Base-by-base conservation (phyloP, 305 asterid species). In the Fraxinus velutina region DNA sequence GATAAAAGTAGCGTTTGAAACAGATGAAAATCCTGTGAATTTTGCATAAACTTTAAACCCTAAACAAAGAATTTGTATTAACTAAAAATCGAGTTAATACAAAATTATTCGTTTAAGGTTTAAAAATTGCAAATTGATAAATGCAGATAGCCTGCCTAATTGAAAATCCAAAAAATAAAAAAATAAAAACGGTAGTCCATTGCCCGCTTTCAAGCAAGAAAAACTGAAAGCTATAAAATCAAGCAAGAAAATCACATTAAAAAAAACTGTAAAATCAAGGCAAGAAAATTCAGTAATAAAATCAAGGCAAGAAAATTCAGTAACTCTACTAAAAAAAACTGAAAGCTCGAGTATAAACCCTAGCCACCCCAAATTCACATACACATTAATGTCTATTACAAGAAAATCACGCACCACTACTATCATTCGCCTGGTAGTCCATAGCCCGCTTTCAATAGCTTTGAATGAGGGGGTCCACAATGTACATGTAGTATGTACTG, bases 351-450 rank as follows among this genome's bases (percentile, higher is more conserved):
- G 64, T 6, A 75, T n/a, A 42, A 77, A 70, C 74, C 80, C 50
- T 71, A 81, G 80, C 42, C 44, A 78, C 24, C 24, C 47, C 9
- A 64, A 81, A 19, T 52, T 15, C 83, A 71, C 27, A 34, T 34
- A 12, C 75, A 37, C 86, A 84, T 82, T 60, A 78, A 81, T 83
- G 85, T 77, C 12, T 71, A 71, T 24, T 24, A 19, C 21, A 17
- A 36, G 15, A 4, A 77, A 82, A 86, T 77, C 70, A 86, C 92
- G 86, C 81, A 93, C 97, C 98, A 79, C 97, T 92, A 88, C 97
- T 91, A 81, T 91, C 97, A 75, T 84, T 92, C 47, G 96, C 89
- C 83, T 87, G 93, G 88, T 92, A 93, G 79, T 92, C 97, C 98
- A 94, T 94, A 85, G 90, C 94, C 93, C 92, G 97, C 88, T 88